A percentile compares a stretch with the other conserved stretches of the same genome.
These are phyloP conservation scores for Suillus alpinus DNA, from an alignment of 768 basidiomycete species.

Conservation along the genomic window DNA sequence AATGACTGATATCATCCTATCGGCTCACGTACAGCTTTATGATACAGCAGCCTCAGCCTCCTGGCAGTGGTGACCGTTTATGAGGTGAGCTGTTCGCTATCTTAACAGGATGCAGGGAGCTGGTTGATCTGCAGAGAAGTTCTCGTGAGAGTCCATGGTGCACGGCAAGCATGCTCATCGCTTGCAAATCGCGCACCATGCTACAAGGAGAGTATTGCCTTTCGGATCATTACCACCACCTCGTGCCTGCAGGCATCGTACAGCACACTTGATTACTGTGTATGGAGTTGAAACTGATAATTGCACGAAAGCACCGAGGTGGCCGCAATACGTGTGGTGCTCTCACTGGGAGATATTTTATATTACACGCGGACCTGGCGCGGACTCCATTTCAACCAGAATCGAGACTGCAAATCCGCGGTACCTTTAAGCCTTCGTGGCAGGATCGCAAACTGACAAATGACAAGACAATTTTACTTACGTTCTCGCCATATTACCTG, in stretches of 20 bases:
- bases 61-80: neutral
- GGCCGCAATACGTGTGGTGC: neutral
- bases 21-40: neutral
- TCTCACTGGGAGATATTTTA: neutral
- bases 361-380: neutral
- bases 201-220: neutral
- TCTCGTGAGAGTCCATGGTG: neutral
- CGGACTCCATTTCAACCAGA: neutral
- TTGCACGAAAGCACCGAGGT: neutral
- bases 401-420: neutral
- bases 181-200: neutral
- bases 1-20: neutral
- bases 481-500: neutral
- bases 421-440: neutral
- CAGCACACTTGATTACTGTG: neutral
- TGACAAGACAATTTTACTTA: neutral
- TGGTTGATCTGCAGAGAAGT: neutral
- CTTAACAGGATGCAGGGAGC: neutral
- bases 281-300: neutral
- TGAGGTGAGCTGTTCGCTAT: neutral
- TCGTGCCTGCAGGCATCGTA: neutral
- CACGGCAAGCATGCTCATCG: neutral
- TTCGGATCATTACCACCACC: neutral
- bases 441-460: neutral
- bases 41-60: neutral